phyloP scores from a whole-genome alignment of 768 basidiomycete species.

The Scleroderma citrinum region DNA sequence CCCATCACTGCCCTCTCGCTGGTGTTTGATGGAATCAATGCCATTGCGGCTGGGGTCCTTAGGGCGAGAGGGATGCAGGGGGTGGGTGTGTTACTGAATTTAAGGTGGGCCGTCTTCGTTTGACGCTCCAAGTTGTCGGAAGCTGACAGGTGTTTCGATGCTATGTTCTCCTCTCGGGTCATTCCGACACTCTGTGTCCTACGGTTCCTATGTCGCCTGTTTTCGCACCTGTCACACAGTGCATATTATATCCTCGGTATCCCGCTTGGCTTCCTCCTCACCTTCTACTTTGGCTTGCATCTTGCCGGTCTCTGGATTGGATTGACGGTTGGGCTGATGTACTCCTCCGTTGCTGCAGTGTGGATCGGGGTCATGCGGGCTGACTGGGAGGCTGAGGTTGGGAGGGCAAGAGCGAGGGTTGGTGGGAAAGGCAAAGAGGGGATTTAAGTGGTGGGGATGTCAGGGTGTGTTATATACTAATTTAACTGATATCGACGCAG shows the following conservation, averaged over 20 bases:
- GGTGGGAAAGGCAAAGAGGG: constrained; percentile 47
- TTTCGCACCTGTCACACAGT: not conserved
- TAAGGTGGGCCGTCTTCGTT: not conserved
- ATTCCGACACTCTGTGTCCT: not conserved
- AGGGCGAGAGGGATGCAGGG: constrained; percentile 78
- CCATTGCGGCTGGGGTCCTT: constrained; percentile 70
- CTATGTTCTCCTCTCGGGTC: not conserved
- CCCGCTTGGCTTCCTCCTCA: not conserved
- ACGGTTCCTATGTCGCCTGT: too few species aligned
- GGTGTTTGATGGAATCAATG: constrained; percentile 73
- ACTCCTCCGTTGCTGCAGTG: constrained; percentile 49
- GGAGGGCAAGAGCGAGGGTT: constrained; percentile 11
- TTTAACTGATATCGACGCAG: too few species aligned
- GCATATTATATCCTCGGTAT: not conserved
- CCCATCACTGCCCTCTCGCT: constrained; percentile 77
- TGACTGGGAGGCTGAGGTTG: constrained; percentile 65
- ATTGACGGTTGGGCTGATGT: constrained; percentile 63
- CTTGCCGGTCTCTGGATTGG: constrained; percentile 37
- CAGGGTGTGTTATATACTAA: too few species aligned
- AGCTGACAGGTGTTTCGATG: not conserved
- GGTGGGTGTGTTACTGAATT: not conserved
- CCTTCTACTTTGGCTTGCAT: not conserved
- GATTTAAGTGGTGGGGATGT: constrained; percentile 30
- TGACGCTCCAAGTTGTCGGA: not conserved
- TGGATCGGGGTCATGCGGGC: constrained; percentile 45